These are phyloP conservation scores for Scedosporium aurantiacum DNA, from an alignment of 2,329 filamentous ascomycete genomes.

Conservation along the genomic window DNA sequence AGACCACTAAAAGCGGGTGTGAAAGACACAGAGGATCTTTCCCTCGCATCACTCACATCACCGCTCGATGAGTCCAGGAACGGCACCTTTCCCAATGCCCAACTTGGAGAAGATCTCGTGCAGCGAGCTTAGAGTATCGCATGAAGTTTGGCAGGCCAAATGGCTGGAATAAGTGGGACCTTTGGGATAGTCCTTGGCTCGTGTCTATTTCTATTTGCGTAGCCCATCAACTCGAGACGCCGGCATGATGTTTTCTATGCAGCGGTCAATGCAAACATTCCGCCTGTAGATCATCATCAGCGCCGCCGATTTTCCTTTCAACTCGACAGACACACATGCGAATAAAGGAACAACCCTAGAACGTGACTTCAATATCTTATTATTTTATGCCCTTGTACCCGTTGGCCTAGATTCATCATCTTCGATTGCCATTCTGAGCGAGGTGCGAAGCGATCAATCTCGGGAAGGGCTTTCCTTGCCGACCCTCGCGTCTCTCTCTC, in stretches of 20 bases:
- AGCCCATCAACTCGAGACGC: not conserved
- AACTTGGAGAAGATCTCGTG: not conserved
- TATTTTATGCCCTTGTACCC: not conserved
- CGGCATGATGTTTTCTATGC: slow-evolving; percentile 3
- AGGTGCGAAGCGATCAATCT: not conserved
- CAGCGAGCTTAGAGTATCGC: not conserved
- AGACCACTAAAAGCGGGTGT: not conserved
- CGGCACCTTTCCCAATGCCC: not conserved
- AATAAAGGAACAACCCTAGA: not conserved
- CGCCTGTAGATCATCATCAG: not conserved
- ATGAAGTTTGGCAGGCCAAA: not conserved
- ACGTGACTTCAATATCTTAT: not conserved
- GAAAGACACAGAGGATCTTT: not conserved
- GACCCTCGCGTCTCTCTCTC: not conserved
- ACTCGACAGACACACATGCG: not conserved
- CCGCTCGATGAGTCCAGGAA: not conserved
- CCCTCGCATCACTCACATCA: not conserved
- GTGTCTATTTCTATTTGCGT: not conserved
- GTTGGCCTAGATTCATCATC: not conserved
- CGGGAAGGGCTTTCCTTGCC: not conserved
- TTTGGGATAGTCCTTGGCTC: not conserved
- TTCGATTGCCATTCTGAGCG: not conserved
- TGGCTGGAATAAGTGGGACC: not conserved
- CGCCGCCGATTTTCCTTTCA: slow-evolving; percentile 1
- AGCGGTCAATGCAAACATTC: slow-evolving; percentile 2